These are phyloP conservation scores for Curvularia eragrostidis DNA, from an alignment of 2,329 filamentous ascomycete species.

Conservation along the genomic window DNA sequence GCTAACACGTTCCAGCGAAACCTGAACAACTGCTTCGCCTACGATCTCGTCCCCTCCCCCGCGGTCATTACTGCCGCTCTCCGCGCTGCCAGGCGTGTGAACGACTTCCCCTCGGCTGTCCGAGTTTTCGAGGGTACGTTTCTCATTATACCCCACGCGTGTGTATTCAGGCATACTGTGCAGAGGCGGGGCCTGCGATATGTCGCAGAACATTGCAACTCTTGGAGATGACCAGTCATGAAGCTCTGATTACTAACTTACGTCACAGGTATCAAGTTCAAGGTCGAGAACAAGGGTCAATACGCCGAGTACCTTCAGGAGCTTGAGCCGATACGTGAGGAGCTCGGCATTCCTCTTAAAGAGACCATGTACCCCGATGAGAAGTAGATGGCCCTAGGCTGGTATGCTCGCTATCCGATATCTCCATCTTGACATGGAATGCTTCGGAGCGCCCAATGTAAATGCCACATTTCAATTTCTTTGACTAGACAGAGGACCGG, in stretches of 20 bases:
- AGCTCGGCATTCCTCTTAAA: constrained; percentile 89
- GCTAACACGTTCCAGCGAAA: constrained; percentile 69
- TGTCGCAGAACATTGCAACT: background rate
- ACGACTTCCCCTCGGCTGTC: constrained; percentile 98
- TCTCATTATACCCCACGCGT: background rate
- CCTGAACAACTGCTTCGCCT: constrained; percentile 99
- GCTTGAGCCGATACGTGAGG: constrained; percentile 90
- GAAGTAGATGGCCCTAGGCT: constrained; percentile 34
- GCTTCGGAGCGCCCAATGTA: constrained; percentile 29
- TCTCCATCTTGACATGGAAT: constrained; percentile 20
- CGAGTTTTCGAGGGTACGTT: constrained; percentile 94
- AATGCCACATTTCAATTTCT: constrained; percentile 32
- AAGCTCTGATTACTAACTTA: constrained; percentile 33
- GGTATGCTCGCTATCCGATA: constrained; percentile 20
- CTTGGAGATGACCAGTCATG: constrained; percentile 12
- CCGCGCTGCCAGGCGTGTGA: constrained; percentile 92
- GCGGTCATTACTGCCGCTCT: constrained; percentile 90
- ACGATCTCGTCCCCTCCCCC: constrained; percentile 97
- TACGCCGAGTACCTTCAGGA: constrained; percentile 96
- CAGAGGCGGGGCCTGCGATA: background rate
- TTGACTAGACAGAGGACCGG: constrained; percentile 29
- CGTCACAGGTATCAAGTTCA: constrained; percentile 87
- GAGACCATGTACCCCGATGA: constrained; percentile 84
- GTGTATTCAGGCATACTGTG: background rate
- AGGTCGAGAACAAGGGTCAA: constrained; percentile 98